phyloP scores from a whole-genome alignment of 257 asterid species.

The Marsdenia floribunda region DNA sequence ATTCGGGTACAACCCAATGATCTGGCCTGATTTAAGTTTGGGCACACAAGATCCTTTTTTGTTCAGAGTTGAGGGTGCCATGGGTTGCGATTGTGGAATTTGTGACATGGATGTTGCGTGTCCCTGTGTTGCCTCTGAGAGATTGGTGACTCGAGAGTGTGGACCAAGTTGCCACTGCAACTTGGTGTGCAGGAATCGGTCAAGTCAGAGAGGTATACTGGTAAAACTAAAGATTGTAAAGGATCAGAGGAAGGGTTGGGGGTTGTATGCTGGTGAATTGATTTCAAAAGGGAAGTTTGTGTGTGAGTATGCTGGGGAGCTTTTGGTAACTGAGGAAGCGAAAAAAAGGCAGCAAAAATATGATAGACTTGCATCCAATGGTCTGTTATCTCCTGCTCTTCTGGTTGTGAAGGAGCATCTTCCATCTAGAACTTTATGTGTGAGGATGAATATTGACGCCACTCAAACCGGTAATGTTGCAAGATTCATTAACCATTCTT shows the following conservation, averaged over 20 bases:
- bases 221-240: conserved; percentile 51
- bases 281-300: conserved; percentile 57
- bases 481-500: conserved; percentile 84
- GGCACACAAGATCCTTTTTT: conserved; percentile 45
- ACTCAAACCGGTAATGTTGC: conserved; percentile 72
- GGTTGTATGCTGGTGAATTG: conserved; percentile 56
- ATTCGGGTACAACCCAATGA: conserved; percentile 46
- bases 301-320: conserved; percentile 93
- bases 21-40: background rate
- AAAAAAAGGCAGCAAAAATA: conserved; percentile 53
- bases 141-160: conserved; percentile 47
- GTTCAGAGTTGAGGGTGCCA: conserved; percentile 54
- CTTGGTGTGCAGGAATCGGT: conserved; percentile 53
- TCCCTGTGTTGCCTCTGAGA: conserved; percentile 39
- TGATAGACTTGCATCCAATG: conserved; percentile 38
- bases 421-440: conserved; percentile 56
- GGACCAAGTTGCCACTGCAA: conserved; percentile 72
- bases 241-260: conserved; percentile 69
- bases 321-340: conserved; percentile 68
- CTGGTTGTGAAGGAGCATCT: conserved; percentile 84
- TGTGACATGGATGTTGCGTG: conserved; percentile 37
- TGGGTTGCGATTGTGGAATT: conserved; percentile 53
- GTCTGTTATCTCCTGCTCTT: conserved; percentile 49
- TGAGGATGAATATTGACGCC: conserved; percentile 86
- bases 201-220: conserved; percentile 54